Percentiles rank a stretch among this genome's conserved stretches.
Evolutionary conservation across 1,139 yeast genomes (phyloP).

Genomic region (Blastobotrys illinoisensis): DNA sequence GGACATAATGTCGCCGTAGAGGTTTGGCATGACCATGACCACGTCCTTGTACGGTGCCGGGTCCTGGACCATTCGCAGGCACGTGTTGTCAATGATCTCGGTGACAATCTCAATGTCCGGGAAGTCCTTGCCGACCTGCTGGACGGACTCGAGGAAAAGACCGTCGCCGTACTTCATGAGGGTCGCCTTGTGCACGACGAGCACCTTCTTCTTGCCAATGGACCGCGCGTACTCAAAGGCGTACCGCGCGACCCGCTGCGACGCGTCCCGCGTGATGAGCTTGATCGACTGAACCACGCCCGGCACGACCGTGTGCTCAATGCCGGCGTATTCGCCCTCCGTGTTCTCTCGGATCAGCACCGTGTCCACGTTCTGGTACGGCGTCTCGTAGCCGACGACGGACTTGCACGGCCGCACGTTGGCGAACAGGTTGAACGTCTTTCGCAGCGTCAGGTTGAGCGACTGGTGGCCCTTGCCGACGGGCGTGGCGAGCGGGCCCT

Average conservation of each 20-base stretch:
- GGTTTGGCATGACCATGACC: conserved; percentile 99
- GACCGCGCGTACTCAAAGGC: conserved; percentile 95
- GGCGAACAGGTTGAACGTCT: conserved; percentile 93
- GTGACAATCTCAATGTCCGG: conserved; percentile 79
- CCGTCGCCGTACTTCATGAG: conserved; percentile 98
- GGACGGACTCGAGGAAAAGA: conserved; percentile 86
- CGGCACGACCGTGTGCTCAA: conserved; percentile 95
- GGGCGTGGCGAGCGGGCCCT: conserved; percentile 98
- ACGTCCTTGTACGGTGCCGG: conserved; percentile 77
- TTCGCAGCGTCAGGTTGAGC: conserved; percentile 92
- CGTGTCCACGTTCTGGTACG: conserved; percentile 89
- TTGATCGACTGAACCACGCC: conserved; percentile 98
- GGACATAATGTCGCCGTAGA: conserved; percentile 96
- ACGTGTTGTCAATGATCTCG: conserved; percentile 93
- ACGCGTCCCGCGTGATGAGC: conserved; percentile 92
- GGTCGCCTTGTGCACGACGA: conserved; percentile 97
- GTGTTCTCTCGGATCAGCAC: conserved; percentile 98
- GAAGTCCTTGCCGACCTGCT: conserved; percentile 83
- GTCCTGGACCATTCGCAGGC: conserved; percentile 82
- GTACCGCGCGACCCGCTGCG: conserved; percentile 92
- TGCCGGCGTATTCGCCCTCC: conserved; percentile 99
- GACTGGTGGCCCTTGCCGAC: conserved; percentile 98
- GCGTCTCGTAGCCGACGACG: conserved; percentile 88
- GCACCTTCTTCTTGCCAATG: conserved; percentile 80
- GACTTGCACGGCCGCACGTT: conserved; percentile 97